Conservation (phyloP, 331 rosid genomes). For the Quercus phellos region DNA sequence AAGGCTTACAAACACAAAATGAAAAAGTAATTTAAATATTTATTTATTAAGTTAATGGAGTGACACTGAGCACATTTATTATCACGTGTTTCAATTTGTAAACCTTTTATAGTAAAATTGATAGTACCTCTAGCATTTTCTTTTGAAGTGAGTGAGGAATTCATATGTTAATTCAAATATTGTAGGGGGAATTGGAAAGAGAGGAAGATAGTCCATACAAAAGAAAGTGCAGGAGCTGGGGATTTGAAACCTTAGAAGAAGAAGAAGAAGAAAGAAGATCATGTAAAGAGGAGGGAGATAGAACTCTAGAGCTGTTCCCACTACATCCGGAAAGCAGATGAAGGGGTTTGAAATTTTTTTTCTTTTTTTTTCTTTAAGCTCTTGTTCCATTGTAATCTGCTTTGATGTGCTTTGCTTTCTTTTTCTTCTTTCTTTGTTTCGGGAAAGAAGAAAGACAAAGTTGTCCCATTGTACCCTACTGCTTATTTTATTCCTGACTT, state of each 20-base stretch:
- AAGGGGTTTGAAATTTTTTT: constrained; percentile 36
- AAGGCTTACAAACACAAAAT: no score
- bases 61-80: no score
- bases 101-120: no score
- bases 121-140: rapidly evolving
- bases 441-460: constrained; percentile 82
- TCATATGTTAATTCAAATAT: background rate
- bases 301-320: constrained; percentile 87
- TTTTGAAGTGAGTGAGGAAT: background rate
- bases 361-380: constrained; percentile 10
- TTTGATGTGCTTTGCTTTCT: constrained; percentile 32
- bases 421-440: constrained; percentile 44
- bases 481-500: constrained; percentile 40
- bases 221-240: constrained; percentile 72
- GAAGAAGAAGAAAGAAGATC: constrained; percentile 38
- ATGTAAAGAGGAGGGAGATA: constrained; percentile 44
- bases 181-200: constrained; percentile 37
- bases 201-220: constrained; percentile 76
- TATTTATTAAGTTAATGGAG: no score
- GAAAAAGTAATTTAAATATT: no score
- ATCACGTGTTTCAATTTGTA: no score
- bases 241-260: constrained; percentile 51
- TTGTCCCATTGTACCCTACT: constrained; percentile 46
- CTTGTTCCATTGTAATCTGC: constrained; percentile 6
- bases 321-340: constrained; percentile 87